Percentiles rank a stretch among this genome's conserved stretches.
These are phyloP conservation scores for Galeopsis tetrahit DNA, from an alignment of 257 asterid genomes.

Conservation along the genomic window DNA sequence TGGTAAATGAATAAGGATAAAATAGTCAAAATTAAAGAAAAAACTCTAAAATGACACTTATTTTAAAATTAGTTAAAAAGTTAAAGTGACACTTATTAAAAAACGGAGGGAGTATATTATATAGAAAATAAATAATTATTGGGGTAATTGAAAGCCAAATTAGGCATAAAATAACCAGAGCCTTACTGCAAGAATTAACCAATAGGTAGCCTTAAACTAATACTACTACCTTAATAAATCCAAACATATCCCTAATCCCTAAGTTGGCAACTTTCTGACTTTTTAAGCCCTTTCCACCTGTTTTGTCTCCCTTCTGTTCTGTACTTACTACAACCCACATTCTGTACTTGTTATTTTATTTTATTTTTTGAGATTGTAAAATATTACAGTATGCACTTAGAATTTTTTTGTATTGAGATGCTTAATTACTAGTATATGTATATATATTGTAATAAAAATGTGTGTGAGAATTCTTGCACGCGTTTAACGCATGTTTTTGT, in stretches of 20 bases:
- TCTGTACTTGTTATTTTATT: no score
- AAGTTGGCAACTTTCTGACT: slow-evolving; percentile 21
- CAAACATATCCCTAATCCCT: slow-evolving; percentile 37
- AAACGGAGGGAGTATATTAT: no score
- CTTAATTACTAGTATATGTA: not conserved
- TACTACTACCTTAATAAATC: slow-evolving; percentile 9
- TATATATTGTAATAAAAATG: not conserved
- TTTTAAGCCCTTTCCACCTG: not conserved
- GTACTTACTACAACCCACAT: not conserved
- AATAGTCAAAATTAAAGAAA: no score
- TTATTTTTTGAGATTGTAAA: not conserved
- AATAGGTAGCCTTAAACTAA: not conserved
- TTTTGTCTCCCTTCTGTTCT: slow-evolving; percentile 7
- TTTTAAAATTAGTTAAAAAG: no score
- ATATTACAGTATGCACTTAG: not conserved
- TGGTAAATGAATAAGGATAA: no score
- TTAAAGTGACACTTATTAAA: no score
- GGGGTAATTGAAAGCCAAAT: not conserved
- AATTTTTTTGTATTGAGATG: slow-evolving; percentile 26
- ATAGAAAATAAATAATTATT: not conserved
- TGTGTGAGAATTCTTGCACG: slow-evolving; percentile 38
- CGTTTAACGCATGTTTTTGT: slow-evolving; percentile 39
- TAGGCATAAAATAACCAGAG: not conserved
- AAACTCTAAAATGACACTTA: no score
- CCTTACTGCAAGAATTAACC: slow-evolving; percentile 28